Percentiles rank a stretch among this genome's conserved stretches.
phyloP scores from a whole-genome alignment of 2,329 filamentous ascomycete species.

The Calonectria naviculata region DNA sequence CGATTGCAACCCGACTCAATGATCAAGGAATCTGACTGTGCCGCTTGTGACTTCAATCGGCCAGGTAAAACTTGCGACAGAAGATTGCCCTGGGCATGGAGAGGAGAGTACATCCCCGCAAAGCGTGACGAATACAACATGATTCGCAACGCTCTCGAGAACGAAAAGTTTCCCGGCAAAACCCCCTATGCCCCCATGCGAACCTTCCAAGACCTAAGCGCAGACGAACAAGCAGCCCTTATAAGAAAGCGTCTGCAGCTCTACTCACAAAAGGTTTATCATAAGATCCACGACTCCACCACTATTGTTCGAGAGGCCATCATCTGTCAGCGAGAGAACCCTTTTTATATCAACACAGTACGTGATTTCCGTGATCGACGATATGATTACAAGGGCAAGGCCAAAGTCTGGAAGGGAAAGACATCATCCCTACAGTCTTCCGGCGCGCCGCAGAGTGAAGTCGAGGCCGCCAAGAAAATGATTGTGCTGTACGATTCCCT shows the following conservation, averaged over 20 bases:
- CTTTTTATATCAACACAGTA: slow-evolving; percentile 98
- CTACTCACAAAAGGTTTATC: slow-evolving; percentile 99
- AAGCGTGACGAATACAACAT: slow-evolving; percentile 99
- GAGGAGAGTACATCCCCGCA: slow-evolving; percentile 95
- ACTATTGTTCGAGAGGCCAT: slow-evolving; percentile 96
- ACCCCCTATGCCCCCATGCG: slow-evolving; percentile 75
- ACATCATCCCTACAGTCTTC: slow-evolving; percentile 86
- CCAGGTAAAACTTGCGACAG: slow-evolving; percentile 98
- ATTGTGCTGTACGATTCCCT: slow-evolving; percentile 95
- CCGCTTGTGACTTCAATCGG: slow-evolving; percentile 97
- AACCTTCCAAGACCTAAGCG: slow-evolving; percentile 82
- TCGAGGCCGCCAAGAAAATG: slow-evolving; percentile 99
- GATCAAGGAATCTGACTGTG: slow-evolving; percentile 96
- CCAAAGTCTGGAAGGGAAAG: slow-evolving; percentile 99
- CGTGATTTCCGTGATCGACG: slow-evolving; percentile 95
- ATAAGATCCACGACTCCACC: slow-evolving; percentile 96
- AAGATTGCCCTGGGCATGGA: slow-evolving; percentile 95
- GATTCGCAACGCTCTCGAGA: slow-evolving; percentile 91
- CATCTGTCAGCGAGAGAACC: slow-evolving; percentile 97
- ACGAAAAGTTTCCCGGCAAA: slow-evolving; percentile 90
- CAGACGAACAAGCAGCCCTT: slow-evolving; percentile 84
- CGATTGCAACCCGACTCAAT: slow-evolving; percentile 98
- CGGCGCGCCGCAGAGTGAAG: slow-evolving; percentile 78
- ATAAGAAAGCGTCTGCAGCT: slow-evolving; percentile 89
- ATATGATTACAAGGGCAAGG: slow-evolving; percentile 98